These are phyloP conservation scores for Heliamphora exappendiculata DNA, from an alignment of 148 eudicot species.

Conservation along the genomic window DNA sequence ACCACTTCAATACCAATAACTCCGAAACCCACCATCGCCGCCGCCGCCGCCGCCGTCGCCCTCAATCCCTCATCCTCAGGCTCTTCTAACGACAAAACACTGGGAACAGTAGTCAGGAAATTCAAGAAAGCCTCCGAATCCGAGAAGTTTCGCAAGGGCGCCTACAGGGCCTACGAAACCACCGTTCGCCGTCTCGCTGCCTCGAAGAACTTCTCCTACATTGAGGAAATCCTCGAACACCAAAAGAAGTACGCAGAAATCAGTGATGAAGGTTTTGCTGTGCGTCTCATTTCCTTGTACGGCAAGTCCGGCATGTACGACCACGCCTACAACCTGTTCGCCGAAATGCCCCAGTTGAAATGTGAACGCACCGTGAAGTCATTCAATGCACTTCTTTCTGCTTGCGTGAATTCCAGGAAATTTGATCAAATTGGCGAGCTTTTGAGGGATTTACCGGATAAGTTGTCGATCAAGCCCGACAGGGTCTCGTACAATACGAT, in stretches of 20 bases:
- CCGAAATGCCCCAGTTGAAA: slow-evolving; percentile 51
- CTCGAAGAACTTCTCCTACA: slow-evolving; percentile 17
- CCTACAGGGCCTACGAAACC: slow-evolving; percentile 13
- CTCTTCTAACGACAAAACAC: not conserved
- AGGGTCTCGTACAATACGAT: slow-evolving; percentile 42
- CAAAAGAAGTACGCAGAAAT: slow-evolving; percentile 46
- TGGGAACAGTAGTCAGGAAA: slow-evolving; percentile 10
- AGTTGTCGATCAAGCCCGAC: slow-evolving; percentile 34
- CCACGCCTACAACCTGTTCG: slow-evolving; percentile 58
- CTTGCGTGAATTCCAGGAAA: slow-evolving; percentile 40
- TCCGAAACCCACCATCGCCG: slow-evolving; percentile 5
- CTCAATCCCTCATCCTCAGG: too few relatives aligned
- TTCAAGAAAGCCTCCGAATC: slow-evolving; percentile 27
- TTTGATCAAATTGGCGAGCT: slow-evolving; percentile 32
- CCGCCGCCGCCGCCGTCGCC: not conserved
- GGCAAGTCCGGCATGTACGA: slow-evolving; percentile 49
- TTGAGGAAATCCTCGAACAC: slow-evolving; percentile 43
- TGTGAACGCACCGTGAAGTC: slow-evolving; percentile 43
- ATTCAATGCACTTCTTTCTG: slow-evolving; percentile 51
- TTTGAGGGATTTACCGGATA: slow-evolving; percentile 34
- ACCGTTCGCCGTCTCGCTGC: slow-evolving; percentile 34
- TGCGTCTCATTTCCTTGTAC: slow-evolving; percentile 36
- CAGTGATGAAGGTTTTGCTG: slow-evolving; percentile 36
- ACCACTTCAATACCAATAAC: slow-evolving; percentile 7
- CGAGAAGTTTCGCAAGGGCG: slow-evolving; percentile 16